Conservation (phyloP, 2,329 filamentous ascomycete species). For the Claviceps pazoutovae region DNA sequence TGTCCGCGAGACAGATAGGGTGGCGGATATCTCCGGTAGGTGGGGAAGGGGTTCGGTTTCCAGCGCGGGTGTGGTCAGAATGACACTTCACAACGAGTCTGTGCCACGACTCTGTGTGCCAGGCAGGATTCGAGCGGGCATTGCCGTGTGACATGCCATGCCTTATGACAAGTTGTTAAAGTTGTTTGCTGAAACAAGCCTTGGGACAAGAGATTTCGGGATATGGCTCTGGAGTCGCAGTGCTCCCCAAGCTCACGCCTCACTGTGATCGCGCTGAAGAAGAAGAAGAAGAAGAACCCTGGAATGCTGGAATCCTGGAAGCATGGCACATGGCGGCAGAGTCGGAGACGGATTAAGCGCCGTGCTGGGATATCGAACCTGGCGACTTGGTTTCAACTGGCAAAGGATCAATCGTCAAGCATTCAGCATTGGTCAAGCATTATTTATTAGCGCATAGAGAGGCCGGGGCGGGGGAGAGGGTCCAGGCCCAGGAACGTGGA, state of each 20-base stretch:
- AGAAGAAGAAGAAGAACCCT: too few species aligned
- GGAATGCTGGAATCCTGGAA: background rate
- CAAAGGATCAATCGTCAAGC: background rate
- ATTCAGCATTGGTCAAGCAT: background rate
- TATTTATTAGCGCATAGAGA: background rate
- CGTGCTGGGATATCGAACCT: background rate
- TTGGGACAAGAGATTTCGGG: background rate
- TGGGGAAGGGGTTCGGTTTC: background rate
- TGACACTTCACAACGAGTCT: too few species aligned
- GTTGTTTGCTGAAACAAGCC: background rate
- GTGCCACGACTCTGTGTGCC: too few species aligned
- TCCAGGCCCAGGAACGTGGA: background rate
- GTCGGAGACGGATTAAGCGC: background rate
- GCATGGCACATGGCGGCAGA: background rate
- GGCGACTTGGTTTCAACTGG: too few species aligned
- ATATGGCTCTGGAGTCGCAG: background rate
- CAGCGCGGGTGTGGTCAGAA: background rate
- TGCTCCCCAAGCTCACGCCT: too few species aligned
- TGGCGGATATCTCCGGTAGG: constrained; percentile 4
- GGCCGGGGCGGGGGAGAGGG: background rate
- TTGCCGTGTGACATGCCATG: too few species aligned
- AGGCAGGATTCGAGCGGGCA: too few species aligned
- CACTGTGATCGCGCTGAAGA: too few species aligned
- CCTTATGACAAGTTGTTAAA: too few species aligned
- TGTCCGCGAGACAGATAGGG: constrained; percentile 1